These are phyloP conservation scores for Saccharomyces hybrid DNA, from an alignment of 1,139 yeast species.

Conservation along the genomic window DNA sequence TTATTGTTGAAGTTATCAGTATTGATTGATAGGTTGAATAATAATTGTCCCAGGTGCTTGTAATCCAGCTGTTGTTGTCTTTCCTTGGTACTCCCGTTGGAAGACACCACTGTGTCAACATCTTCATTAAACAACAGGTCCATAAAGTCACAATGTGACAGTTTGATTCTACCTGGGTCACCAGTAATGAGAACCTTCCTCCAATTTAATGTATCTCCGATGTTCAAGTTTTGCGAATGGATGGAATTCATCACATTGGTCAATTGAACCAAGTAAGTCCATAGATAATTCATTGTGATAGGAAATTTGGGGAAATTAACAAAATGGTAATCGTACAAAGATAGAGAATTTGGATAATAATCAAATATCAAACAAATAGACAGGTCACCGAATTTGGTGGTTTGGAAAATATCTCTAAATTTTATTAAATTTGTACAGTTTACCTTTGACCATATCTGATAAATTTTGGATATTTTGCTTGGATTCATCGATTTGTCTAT, in stretches of 20 bases:
- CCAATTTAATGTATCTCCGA: slow-evolving; percentile 53
- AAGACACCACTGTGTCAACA: slow-evolving; percentile 24
- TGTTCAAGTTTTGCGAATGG: slow-evolving; percentile 57
- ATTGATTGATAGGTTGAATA: slow-evolving; percentile 49
- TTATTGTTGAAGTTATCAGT: slow-evolving; percentile 30
- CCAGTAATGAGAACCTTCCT: slow-evolving; percentile 66
- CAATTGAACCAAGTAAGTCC: slow-evolving; percentile 73
- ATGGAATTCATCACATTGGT: slow-evolving; percentile 56
- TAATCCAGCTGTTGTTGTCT: slow-evolving; percentile 49
- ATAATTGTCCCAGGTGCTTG: slow-evolving; percentile 46
- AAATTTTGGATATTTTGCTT: slow-evolving; percentile 40
- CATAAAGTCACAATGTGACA: slow-evolving; percentile 67
- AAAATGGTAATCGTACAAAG: slow-evolving; percentile 52
- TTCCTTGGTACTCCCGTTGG: slow-evolving; percentile 17
- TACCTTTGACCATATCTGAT: slow-evolving; percentile 48
- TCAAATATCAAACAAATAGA: slow-evolving; percentile 61
- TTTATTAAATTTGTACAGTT: slow-evolving; percentile 55
- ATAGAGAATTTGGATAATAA: slow-evolving; percentile 57
- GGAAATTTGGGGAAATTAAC: slow-evolving; percentile 35
- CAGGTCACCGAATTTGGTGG: slow-evolving; percentile 76
- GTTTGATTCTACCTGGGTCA: slow-evolving; percentile 58
- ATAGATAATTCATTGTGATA: slow-evolving; percentile 58
- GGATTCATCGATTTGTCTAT: slow-evolving; percentile 47
- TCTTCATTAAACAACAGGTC: slow-evolving; percentile 16
- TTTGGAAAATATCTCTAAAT: slow-evolving; percentile 77